Percentiles rank a stretch among this genome's conserved stretches.
Evolutionary conservation across 176 grass and related monocot species (phyloP).

Genomic region (Aegilops umbellulata): DNA sequence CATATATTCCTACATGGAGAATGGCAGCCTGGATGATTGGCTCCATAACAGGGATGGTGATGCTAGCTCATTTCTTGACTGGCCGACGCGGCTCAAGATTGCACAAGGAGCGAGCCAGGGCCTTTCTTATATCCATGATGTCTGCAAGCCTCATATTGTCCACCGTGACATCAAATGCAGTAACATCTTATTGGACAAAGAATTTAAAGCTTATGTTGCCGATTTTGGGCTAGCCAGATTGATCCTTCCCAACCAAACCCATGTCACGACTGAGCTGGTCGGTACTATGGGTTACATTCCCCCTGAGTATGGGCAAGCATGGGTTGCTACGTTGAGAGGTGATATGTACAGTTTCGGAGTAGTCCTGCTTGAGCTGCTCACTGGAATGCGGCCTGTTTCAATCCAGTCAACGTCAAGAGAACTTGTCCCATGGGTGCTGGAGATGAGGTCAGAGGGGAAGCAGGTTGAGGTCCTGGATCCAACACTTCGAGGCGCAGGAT

Average conservation of each 20-base stretch:
- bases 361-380: constrained; percentile 63
- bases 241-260: constrained; percentile 52
- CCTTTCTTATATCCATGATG: constrained; percentile 56
- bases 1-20: constrained; percentile 66
- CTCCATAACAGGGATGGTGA: constrained; percentile 46
- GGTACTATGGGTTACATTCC: constrained; percentile 80
- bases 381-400: constrained; percentile 43
- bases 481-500: neutral
- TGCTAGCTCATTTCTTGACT: constrained; percentile 42
- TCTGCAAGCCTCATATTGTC: constrained; percentile 55
- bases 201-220: constrained; percentile 63
- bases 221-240: constrained; percentile 80
- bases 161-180: constrained; percentile 78
- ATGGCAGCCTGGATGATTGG: constrained; percentile 73
- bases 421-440: constrained; percentile 43
- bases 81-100: constrained; percentile 43
- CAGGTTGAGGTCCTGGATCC: constrained; percentile 49
- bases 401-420: constrained; percentile 35
- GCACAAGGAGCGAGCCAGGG: constrained; percentile 43
- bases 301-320: constrained; percentile 65
- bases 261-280: constrained; percentile 71
- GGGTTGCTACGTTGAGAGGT: constrained; percentile 58
- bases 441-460: constrained; percentile 24
- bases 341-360: constrained; percentile 73
- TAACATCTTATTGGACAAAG: constrained; percentile 68